Conservation (phyloP, 2,329 filamentous ascomycete species). For the Emmonsia crescens region DNA sequence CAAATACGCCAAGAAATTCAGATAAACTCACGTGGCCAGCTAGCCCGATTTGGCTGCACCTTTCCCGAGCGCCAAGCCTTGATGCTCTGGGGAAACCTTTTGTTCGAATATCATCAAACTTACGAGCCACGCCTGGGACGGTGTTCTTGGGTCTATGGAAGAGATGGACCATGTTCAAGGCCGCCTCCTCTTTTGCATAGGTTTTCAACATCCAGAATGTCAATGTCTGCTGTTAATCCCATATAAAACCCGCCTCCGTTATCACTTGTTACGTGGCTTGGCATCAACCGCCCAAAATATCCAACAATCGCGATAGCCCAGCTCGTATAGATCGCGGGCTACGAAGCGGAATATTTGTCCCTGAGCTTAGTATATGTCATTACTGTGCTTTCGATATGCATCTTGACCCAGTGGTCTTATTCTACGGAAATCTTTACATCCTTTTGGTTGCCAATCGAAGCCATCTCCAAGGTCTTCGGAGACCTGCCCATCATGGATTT, state of each 20-base stretch:
- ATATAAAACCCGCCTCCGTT: background rate
- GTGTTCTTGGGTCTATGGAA: background rate
- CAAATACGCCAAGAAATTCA: background rate
- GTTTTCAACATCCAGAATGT: background rate
- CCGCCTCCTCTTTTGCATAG: background rate
- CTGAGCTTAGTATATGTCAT: background rate
- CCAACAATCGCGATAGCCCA: background rate
- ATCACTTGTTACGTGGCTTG: background rate
- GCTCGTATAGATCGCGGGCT: background rate
- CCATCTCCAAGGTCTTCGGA: background rate
- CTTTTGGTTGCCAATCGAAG: background rate
- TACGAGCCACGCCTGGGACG: background rate
- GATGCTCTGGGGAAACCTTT: background rate
- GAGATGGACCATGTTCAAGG: slow-evolving; percentile 1
- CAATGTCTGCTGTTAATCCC: background rate
- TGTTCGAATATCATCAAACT: background rate
- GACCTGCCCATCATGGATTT: slow-evolving; percentile 31
- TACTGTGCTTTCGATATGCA: background rate
- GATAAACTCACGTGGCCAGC: background rate
- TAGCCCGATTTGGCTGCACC: background rate
- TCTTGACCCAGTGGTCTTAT: background rate
- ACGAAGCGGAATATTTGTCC: background rate
- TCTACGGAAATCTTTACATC: background rate
- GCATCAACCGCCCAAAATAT: background rate
- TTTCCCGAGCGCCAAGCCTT: background rate